Conservation (phyloP, 768 basidiomycete species). For the Exsudoporus frostii region DNA sequence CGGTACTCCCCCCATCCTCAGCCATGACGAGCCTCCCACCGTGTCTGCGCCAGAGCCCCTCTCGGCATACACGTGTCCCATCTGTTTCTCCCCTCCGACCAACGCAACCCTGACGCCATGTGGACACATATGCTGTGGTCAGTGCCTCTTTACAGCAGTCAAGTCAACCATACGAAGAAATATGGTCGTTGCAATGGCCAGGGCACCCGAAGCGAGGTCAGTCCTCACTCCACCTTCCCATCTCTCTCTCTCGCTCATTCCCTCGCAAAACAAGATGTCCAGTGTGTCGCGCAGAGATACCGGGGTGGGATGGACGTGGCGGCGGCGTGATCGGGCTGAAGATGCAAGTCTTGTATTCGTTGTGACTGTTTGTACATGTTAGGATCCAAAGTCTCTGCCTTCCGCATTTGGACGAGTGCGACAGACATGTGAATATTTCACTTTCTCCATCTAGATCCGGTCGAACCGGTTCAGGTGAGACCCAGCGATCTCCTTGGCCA, state of each 20-base stretch:
- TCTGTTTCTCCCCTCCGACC: slow-evolving; percentile 73
- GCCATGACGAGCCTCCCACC: background rate
- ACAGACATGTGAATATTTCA: slow-evolving; percentile 12
- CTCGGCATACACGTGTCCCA: slow-evolving; percentile 70
- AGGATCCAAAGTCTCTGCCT: slow-evolving; percentile 11
- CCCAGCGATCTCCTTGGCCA: background rate
- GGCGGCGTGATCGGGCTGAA: slow-evolving; percentile 66
- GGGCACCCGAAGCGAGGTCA: slow-evolving; percentile 39
- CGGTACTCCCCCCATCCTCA: background rate
- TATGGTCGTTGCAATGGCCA: slow-evolving; percentile 30
- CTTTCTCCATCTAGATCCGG: background rate
- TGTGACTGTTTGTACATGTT: slow-evolving; percentile 26
- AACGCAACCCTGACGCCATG: slow-evolving; percentile 78
- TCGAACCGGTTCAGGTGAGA: background rate
- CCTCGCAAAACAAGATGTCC: slow-evolving; percentile 48
- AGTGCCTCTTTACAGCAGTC: slow-evolving; percentile 71
- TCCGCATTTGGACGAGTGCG: background rate
- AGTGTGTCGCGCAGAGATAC: slow-evolving; percentile 64
- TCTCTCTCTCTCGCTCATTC: background rate
- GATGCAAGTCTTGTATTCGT: slow-evolving; percentile 31
- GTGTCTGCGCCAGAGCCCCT: slow-evolving; percentile 33
- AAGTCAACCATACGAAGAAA: slow-evolving; percentile 57
- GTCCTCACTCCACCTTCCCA: slow-evolving; percentile 5
- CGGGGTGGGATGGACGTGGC: slow-evolving; percentile 69
- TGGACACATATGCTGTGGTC: slow-evolving; percentile 75